Base-by-base conservation (phyloP, 768 basidiomycete genomes). In the Suillus sp. region DNA sequence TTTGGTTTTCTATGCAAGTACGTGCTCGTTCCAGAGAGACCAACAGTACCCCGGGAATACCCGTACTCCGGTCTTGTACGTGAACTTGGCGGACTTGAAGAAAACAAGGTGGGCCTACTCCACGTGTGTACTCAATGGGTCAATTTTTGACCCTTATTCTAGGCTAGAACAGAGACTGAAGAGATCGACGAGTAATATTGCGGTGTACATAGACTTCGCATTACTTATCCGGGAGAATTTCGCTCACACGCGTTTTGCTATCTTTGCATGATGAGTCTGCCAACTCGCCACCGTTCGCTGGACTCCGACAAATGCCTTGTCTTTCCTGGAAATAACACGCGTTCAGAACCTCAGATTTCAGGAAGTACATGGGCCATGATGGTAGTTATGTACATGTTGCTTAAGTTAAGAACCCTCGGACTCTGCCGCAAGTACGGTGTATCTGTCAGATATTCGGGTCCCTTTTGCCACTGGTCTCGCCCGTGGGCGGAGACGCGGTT, bases 31-130 rank as follows among this genome's bases (percentile, higher is more conserved):
- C 90, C 86, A 16, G 87, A 88, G 34, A 78, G 83, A 10, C 90
- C 90, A 27, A 84, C 84, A 16, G 77, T 89, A 5, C 88, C 86
- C 18, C 87, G 93, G 56, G 82, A 90, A 67, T 95, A 91, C 69
- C 93, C 93, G 2, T 92, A 81, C 71, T 81, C 81, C 58, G 93
- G 93, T 8, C 81, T 95, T 38, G 85, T 89, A 40, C 82, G 75
- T 62, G 93, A 94, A 74, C 83, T 95, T 10, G 93, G 93, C 22
- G 91, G 93, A 14, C 66, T 89, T 62, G 86, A 91, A 66, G 88
- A 84, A 69, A 92, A 91, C 74, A 90, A 91, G 84, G 93, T 91
- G 62, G 18, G 83, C 70, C 43, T 55, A 7, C 11, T 30, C 34
- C 27, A 57, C 53, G 50, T 61, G 54, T 61, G 9, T 7, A 20